phyloP scores from a whole-genome alignment of 2,329 filamentous ascomycete species.

The Fusarium graminum region DNA sequence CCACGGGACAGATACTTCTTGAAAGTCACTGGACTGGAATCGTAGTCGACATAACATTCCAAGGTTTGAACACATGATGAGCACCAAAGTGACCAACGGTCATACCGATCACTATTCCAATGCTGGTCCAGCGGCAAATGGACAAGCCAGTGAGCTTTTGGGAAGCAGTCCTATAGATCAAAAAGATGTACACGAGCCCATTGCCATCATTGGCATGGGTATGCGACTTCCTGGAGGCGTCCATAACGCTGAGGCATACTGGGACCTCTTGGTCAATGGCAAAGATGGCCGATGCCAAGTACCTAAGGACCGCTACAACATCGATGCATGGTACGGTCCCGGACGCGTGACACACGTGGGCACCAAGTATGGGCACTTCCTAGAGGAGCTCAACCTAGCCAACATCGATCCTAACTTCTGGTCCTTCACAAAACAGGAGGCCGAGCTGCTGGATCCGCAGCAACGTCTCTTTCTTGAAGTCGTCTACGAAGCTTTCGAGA shows the following conservation, averaged over 20 bases:
- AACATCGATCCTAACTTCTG: slow-evolving; percentile 19
- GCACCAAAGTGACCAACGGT: slow-evolving; percentile 4
- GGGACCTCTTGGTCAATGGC: slow-evolving; percentile 7
- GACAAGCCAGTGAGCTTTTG: slow-evolving; percentile 6
- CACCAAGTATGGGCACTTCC: slow-evolving; percentile 18
- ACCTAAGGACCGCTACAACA: slow-evolving; percentile 11
- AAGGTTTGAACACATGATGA: slow-evolving; percentile 8
- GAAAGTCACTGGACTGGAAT: slow-evolving; percentile 4
- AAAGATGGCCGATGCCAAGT: slow-evolving; percentile 12
- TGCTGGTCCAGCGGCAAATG: slow-evolving; percentile 3
- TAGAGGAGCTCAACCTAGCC: slow-evolving; percentile 21
- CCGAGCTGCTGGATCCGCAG: slow-evolving; percentile 12
- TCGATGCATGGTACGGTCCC: slow-evolving; percentile 17
- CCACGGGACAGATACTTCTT: neutral
- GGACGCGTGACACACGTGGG: slow-evolving; percentile 17
- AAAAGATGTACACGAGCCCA: slow-evolving; percentile 8
- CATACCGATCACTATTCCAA: slow-evolving; percentile 11
- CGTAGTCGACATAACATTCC: slow-evolving; percentile 4
- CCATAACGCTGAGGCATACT: slow-evolving; percentile 11
- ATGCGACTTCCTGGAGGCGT: slow-evolving; percentile 12
- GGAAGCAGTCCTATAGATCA: slow-evolving; percentile 4
- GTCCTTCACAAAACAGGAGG: slow-evolving; percentile 19
- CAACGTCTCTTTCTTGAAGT: slow-evolving; percentile 20
- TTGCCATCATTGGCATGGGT: slow-evolving; percentile 16
- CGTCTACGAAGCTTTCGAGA: slow-evolving; percentile 21